Evolutionary conservation across 768 basidiomycete genomes (phyloP), one percentile per base, ranked within the genome.

Genomic region (Collybiopsis luxurians): DNA sequence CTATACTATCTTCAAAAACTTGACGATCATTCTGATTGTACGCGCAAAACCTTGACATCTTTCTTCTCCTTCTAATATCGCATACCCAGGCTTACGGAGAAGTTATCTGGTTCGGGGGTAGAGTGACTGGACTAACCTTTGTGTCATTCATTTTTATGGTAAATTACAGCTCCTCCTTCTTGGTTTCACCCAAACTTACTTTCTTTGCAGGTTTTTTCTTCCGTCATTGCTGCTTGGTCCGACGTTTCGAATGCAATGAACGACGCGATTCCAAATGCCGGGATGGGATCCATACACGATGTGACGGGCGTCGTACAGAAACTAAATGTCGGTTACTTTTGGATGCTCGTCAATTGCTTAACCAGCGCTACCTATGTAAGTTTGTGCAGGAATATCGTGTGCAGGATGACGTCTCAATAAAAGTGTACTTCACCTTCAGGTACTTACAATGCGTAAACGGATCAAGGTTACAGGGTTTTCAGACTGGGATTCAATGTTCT

Each of bases 401-500:
- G 27, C 28, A 21, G 17, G 28, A 54, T 54, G 40, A 54, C 53
- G 53, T 54, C 31, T 43, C 7, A 54, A 30, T 21, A 5, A 42
- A 42, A 36, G 23, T 21, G 26, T 21, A n/a, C 55, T 21, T 0
- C 46, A 42, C 0, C 24, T 2, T 48, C 63, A 96, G 94, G 93
- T 97, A 38, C 80, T 99, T 48, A 79, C 91, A 39, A 98, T 98
- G 97, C 85, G 97, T 56, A 98, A 96, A 70, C 83, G 89, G 56
- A 98, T 99, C 78, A 98, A 98, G 75, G 71, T 79, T 40, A 98
- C 94, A 15, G 92, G 92, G 19, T 98, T 98, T 75, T 81, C 94
- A 48, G 96, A 99, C 66, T 97, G 95, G 95, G 96, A 98, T 67
- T 88, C 95, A 12, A 98, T 98, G 95, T 96, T 93, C 75, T 98